Percentiles rank a stretch among this genome's conserved stretches.
Evolutionary conservation across 106 monocot species (phyloP).

Genomic region (Platanthera guangdongensis): DNA sequence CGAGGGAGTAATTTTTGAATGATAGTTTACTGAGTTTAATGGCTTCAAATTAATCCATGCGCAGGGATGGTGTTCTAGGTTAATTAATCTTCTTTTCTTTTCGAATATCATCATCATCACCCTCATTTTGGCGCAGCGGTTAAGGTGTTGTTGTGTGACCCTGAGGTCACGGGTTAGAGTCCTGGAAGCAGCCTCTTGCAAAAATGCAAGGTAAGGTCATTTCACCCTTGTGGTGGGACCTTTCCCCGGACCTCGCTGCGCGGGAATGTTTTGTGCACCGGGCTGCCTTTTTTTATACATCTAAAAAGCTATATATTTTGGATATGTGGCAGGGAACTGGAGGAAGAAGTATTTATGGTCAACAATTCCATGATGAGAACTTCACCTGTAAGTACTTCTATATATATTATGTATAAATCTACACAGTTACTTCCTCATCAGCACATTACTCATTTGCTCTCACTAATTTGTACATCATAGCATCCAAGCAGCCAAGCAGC

Average conservation of each 20-base stretch:
- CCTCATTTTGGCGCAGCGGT: too few relatives aligned
- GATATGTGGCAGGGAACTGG: conserved; percentile 63
- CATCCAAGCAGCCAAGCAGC: too few relatives aligned
- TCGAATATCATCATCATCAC: background rate
- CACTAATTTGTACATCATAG: background rate
- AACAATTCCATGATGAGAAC: conserved; percentile 56
- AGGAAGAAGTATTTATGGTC: conserved; percentile 75
- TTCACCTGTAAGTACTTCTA: conserved; percentile 41
- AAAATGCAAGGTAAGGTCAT: too few relatives aligned
- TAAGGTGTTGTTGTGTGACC: too few relatives aligned
- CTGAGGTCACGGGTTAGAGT: too few relatives aligned
- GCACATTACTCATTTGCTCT: background rate
- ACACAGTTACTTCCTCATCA: background rate
- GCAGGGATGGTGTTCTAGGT: background rate
- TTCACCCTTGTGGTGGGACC: too few relatives aligned
- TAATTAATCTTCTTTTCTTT: background rate
- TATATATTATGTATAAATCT: background rate
- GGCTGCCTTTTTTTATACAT: background rate
- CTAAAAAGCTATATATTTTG: background rate
- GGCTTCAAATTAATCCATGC: background rate
- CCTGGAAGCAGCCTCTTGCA: too few relatives aligned
- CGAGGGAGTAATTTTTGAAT: background rate
- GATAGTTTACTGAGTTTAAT: background rate
- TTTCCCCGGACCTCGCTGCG: too few relatives aligned
- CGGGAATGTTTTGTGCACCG: too few relatives aligned